Evolutionary conservation across 192 early-diverging fungal species (phyloP), one percentile per base, ranked within the genome.

Genomic region (Nowakowskiella sp.): DNA sequence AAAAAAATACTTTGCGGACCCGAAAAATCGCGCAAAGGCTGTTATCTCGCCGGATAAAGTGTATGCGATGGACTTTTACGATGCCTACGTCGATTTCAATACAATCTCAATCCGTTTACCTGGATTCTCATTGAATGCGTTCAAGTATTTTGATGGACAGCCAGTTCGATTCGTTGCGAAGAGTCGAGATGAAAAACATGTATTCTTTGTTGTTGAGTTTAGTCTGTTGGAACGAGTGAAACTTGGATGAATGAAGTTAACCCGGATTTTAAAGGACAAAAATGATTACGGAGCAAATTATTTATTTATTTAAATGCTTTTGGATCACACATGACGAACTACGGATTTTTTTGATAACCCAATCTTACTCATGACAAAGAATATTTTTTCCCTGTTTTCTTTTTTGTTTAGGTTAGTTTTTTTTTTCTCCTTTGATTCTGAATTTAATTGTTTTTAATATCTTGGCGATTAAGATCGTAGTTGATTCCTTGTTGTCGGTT

Each of bases 21-120:
- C 31, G 9, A n/a, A n/a, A 8, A 44, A 57, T 7, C 44, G 67
- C 6, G 31, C 51, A 30, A 25, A 22, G 9, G 49, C 60, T 21
- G 44, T 13, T 2, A 10, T 74, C 26, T 30, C 31, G n/a, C 28
- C 62, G 3, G 58, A 65, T 28, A 9, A 60, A 2, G 39, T 70
- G 9, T 74, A 69, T 54, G 48, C 44, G 42, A 55, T 66, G 54
- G 72, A 74, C 31, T 65, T 61, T 27, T 74, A 73, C 57, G 54
- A 72, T 31, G 62, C 67, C 6, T 73, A 65, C 44, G 55, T 74
- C 24, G 69, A 72, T 32, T 53, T 70, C 28, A 60, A 46, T 46
- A 66, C 61, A 8, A 13, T 61, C 9, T 9, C 16, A 6, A 7
- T 73, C 46, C 54, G 56, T 25, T 51, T 73, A 7, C 71, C 71